These are phyloP conservation scores for Barbatosphaeria neglecta DNA, from an alignment of 495 filamentous ascomycete species.

Conservation along the genomic window DNA sequence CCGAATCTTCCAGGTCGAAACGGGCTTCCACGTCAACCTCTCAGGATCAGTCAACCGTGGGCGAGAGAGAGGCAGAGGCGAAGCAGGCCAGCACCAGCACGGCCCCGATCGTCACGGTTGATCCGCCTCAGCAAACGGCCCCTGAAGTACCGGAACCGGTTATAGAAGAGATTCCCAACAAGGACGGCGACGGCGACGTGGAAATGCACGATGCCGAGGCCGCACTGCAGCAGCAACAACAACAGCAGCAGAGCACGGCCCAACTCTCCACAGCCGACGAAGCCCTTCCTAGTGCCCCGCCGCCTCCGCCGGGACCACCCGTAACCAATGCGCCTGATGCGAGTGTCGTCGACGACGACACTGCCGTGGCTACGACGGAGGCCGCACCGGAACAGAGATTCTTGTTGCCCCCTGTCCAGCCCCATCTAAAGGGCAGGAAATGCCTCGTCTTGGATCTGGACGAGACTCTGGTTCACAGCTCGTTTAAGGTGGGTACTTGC, in stretches of 20 bases:
- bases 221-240: too few relatives aligned
- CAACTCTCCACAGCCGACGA: constrained; percentile 17
- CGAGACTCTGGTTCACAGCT: constrained; percentile 97
- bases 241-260: constrained; percentile 8
- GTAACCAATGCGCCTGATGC: constrained; percentile 15
- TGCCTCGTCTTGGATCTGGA: constrained; percentile 94
- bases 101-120: constrained; percentile 32
- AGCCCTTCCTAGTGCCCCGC: constrained; percentile 37
- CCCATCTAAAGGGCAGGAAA: constrained; percentile 74
- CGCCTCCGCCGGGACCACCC: constrained; percentile 45
- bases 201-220: constrained; percentile 47
- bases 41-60: constrained; percentile 30
- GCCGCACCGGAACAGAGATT: constrained; percentile 47
- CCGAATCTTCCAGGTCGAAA: constrained; percentile 22
- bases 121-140: constrained; percentile 19
- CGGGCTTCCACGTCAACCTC: constrained; percentile 29
- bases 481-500: constrained; percentile 76
- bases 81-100: constrained; percentile 24
- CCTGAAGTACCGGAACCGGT: constrained; percentile 11
- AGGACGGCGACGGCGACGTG: constrained; percentile 47
- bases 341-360: constrained; percentile 13
- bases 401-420: constrained; percentile 66
- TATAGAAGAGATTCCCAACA: constrained; percentile 13
- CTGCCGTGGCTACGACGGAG: constrained; percentile 24
- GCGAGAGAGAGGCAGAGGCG: constrained; percentile 32